Percentiles rank a stretch among this genome's conserved stretches.
Evolutionary conservation across 768 basidiomycete genomes (phyloP).

Genomic region (Termitomyces eurrhizus): DNA sequence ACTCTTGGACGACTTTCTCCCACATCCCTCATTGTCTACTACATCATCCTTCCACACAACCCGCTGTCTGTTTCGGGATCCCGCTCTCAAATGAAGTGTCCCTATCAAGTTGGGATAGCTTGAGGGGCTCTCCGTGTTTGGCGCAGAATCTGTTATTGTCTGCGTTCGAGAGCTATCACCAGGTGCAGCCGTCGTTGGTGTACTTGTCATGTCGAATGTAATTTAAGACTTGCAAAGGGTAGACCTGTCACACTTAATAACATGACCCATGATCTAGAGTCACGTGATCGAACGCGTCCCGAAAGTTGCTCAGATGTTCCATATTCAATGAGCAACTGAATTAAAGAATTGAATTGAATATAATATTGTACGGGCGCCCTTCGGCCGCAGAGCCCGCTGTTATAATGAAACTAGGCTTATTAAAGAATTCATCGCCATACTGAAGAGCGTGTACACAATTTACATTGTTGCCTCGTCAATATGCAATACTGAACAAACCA

Average conservation of each 20-base stretch:
- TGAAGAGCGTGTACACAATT: too few relatives aligned
- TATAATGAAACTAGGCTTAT: too few relatives aligned
- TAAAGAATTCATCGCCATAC: too few relatives aligned
- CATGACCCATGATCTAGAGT: not conserved
- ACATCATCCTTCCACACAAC: constrained; percentile 86
- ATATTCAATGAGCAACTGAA: too few relatives aligned
- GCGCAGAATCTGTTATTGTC: constrained; percentile 36
- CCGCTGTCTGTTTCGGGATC: constrained; percentile 41
- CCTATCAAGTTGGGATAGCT: constrained; percentile 17
- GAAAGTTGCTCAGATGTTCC: not conserved
- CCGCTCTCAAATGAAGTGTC: constrained; percentile 59
- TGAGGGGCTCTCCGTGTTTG: constrained; percentile 13
- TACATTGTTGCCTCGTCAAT: too few relatives aligned
- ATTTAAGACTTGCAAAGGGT: too few relatives aligned
- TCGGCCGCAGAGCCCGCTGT: too few relatives aligned
- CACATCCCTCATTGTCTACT: constrained; percentile 87
- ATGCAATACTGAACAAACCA: too few relatives aligned
- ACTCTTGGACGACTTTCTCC: constrained; percentile 94
- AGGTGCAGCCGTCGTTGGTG: constrained; percentile 37
- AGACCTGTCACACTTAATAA: not conserved
- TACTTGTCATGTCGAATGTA: constrained; percentile 14
- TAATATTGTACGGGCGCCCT: too few relatives aligned
- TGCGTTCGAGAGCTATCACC: constrained; percentile 53
- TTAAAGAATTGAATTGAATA: too few relatives aligned
- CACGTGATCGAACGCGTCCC: not conserved